Evolutionary conservation across 176 grass and related monocot species (phyloP), one percentile per base, ranked within the genome.

Genomic region (Oropetium thomaeum): DNA sequence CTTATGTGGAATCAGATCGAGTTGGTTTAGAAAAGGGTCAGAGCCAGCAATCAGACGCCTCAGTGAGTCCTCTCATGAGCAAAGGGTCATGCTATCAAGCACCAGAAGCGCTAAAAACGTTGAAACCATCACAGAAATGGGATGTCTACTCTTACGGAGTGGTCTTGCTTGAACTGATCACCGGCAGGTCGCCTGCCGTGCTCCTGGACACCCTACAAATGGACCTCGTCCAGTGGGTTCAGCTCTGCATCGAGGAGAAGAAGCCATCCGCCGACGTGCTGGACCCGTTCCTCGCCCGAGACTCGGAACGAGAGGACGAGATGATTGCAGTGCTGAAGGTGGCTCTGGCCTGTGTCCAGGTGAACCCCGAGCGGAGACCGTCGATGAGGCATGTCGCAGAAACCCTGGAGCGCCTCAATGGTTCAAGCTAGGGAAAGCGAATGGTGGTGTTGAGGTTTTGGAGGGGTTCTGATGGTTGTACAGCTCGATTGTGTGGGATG

Each of bases 121-220:
- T 94, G 20, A 98, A 98, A 70, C 95, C 95, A 30, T 98, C 95
- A n/a, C 95, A 97, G 49, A 97, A 97, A 76, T 97, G 95, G 94
- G 95, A 97, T 75, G 75, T 87, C 47, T 97, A 93, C 73, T 97
- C 95, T 7, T 97, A 83, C 15, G 95, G 95, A 11, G 88, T 92
- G 68, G 83, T 97, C 57, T 81, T 97, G 77, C 84, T 97, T 3
- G 95, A 94, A 87, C 79, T 98, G 78, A 90, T 98, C 11, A 85
- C 95, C 0, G 89, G 91, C 43, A 84, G 70, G 62, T 88, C 86
- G 0, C 91, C 91, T 10, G 5, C 75, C 10, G 58, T 86, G 69
- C 80, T 94, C 40, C 69, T 94, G 76, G 91, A 98, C 64, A 92
- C 91, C 47, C 69, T 79, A 79, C 87, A 92, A 77, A 94, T 94